Base-by-base conservation (phyloP, 106 monocot species). In the Phalaenopsis aphrodite region DNA sequence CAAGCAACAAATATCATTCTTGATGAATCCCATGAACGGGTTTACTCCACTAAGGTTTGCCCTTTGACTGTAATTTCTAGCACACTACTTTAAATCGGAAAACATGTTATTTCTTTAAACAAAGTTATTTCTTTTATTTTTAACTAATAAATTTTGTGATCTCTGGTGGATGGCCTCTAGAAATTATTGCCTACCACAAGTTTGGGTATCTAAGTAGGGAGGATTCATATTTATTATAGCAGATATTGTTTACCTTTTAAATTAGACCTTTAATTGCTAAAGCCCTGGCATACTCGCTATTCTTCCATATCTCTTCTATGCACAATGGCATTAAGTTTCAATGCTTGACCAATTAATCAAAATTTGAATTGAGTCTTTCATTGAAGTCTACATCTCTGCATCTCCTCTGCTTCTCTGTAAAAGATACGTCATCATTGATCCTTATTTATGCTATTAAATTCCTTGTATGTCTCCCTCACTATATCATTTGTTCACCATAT, bases 1-100 rank as follows among this genome's bases (percentile, higher is more conserved):
- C 94, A 94, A 77, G 97, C 97, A 46, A 97, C 97, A 61, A 97
- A 97, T 82, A 88, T 97, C 75, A 97, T 97, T 85, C 89, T 97
- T 56, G 94, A 97, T 81, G 97, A 97, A 85, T 97, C 97, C 56
- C 97, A 97, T 80, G 94, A 97, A 81, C 81, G 92, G 66, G 97
- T 97, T 75, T 94, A 97, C 65, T 97, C 97, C 37, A 97, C 94
- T 68, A 97, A 87, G 92, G 97, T 97, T 65, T 37, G 84, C 8
- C 39, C n/a, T 9, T 30, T 47, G 23, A 9, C 49, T 52, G 42
- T 30, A 52, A 10, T 48, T 76, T 76, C 24, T 24, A 49, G 15
- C 0, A 30, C 21, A 49, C 18, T 76, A 8, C 3, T 52, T 76
- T 11, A 24, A 52, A 76, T 52, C 23, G 76, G 19, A 48, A 10